Base-by-base conservation (phyloP, 2,329 filamentous ascomycete species). In the Aspergillus ochraceus region DNA sequence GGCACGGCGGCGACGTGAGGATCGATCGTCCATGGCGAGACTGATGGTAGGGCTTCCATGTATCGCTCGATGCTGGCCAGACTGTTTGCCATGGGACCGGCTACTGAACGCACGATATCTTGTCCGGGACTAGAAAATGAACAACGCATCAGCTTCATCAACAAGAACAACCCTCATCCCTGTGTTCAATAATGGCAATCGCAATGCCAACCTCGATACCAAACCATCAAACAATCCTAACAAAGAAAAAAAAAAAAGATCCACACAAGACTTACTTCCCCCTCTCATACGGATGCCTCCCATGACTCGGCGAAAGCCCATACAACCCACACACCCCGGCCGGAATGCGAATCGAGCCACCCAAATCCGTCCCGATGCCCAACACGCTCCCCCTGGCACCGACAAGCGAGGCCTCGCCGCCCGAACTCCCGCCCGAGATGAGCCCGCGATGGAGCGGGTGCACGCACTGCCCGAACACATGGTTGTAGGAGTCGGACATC, bases 291-390 rank as follows among this genome's bases (percentile, higher is more conserved):
- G 45, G 45, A 47, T 47, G 45, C 22, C 45, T 47, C 45, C 45
- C 45, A 19, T 10, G 45, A 22, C 45, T 70, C 6, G 73, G 73
- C 58, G 60, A 71, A 2, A 75, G 68, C 6, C 81, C 82, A 47
- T 80, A 84, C 0, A 83, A 68, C 2, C 80, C 81, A 61, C 82
- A 79, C 57, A 82, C 77, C 64, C 80, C 77, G 0, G 82, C 77
- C 0, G 83, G 83, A 14, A 84, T 78, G 2, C 83, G 75, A 55
- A 84, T 82, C 2, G 76, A 79, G 9, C 82, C 82, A n/a, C 83
- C 83, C 8, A 85, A 79, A 65, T 85, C 83, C 3, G 83, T 84
- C 2, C 82, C 83, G 1, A 84, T 77, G 3, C 83, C 83, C 0
- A 85, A 64, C 0, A 81, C 63, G 10, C 77, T 81, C 0, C 82